phyloP scores from a whole-genome alignment of 23 red algal species.

The Cyanidium caldarium region DNA sequence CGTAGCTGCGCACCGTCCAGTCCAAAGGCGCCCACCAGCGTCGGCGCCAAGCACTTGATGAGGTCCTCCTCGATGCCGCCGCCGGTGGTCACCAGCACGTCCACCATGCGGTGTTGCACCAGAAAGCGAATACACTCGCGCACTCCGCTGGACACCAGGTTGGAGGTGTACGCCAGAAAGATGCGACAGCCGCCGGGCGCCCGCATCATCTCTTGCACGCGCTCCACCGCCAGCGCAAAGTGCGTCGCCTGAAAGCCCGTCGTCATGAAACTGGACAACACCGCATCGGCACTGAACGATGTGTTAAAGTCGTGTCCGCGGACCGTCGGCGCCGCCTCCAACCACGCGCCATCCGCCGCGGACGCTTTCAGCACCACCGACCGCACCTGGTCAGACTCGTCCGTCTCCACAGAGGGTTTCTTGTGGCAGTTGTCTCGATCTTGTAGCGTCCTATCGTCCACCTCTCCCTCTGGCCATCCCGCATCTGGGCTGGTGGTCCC shows the following conservation, averaged over 20 bases:
- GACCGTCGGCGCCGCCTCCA: constrained; percentile 32
- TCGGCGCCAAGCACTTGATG: constrained; percentile 92
- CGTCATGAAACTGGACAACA: constrained; percentile 27
- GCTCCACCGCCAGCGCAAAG: constrained; percentile 62
- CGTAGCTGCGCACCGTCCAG: constrained; percentile 37
- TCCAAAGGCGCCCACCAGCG: constrained; percentile 55
- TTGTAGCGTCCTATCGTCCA: too few species aligned
- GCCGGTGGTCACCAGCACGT: constrained; percentile 76
- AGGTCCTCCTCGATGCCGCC: constrained; percentile 98
- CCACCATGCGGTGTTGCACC: constrained; percentile 55
- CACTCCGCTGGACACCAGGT: constrained; percentile 81
- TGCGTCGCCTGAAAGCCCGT: constrained; percentile 94
- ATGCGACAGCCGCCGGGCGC: constrained; percentile 29
- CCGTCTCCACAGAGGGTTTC: too few species aligned
- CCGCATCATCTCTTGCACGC: constrained; percentile 66
- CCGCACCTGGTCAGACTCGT: too few species aligned
- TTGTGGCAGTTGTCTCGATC: too few species aligned
- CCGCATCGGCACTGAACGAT: constrained; percentile 15
- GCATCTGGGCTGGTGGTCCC: too few species aligned
- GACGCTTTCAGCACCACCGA: too few species aligned
- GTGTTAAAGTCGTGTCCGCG: constrained; percentile 57
- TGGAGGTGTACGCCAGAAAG: constrained; percentile 96
- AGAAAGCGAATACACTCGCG: constrained; percentile 78
- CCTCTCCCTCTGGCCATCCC: too few species aligned
- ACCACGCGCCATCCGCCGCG: too few species aligned